Evolutionary conservation across 2,329 filamentous ascomycete species (phyloP).

Genomic region (Stagonosporopsis rhizophila): DNA sequence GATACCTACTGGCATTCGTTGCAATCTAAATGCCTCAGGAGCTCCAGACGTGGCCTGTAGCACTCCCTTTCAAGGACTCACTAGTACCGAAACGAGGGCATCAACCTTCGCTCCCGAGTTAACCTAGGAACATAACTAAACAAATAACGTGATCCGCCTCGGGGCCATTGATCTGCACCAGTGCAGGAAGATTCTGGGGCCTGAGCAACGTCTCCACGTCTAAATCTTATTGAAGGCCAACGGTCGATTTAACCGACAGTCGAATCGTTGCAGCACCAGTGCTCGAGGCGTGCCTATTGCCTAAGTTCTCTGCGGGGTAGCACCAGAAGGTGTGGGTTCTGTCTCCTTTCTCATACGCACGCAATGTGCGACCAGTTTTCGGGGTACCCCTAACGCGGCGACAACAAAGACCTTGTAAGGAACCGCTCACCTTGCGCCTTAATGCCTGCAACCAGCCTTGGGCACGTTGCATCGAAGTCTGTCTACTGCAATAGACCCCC

Average conservation of each 20-base stretch:
- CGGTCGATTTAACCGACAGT: neutral
- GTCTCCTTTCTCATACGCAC: neutral
- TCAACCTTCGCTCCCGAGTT: neutral
- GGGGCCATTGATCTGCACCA: neutral
- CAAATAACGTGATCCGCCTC: neutral
- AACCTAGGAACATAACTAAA: neutral
- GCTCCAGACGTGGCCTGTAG: neutral
- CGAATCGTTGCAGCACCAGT: neutral
- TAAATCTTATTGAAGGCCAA: neutral
- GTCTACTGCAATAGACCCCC: neutral
- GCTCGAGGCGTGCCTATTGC: neutral
- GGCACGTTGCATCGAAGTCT: neutral
- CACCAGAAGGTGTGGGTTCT: neutral
- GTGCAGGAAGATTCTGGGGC: neutral
- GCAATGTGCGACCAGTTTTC: neutral
- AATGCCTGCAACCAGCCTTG: neutral
- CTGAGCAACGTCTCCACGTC: neutral
- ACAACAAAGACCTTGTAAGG: neutral
- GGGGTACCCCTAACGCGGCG: neutral
- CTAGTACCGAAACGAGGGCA: neutral
- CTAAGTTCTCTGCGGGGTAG: neutral
- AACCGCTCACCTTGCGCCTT: neutral
- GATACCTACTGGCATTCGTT: too few relatives aligned
- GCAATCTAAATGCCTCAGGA: neutral
- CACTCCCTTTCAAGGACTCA: too few relatives aligned